Evolutionary conservation across 2,329 filamentous ascomycete species (phyloP), one percentile per base, ranked within the genome.

Genomic region (Stagonosporopsis chrysanthemi): DNA sequence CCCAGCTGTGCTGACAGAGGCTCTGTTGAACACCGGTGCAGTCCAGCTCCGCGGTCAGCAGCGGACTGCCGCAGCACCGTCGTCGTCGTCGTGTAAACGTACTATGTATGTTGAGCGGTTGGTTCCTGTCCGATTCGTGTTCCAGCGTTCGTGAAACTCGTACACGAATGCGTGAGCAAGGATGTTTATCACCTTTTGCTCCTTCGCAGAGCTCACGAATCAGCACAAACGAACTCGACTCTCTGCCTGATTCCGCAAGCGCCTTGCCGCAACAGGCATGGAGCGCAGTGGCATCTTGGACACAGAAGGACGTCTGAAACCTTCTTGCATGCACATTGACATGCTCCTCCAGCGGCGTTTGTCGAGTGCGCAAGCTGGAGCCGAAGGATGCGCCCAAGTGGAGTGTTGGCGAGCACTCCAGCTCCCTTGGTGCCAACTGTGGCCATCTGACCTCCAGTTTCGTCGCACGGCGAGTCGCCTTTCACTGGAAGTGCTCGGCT

Each of bases 161-260:
- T 50, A 65, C 63, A 61, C 52, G 60, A 60, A 56, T 60, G 56
- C 50, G 52, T 42, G 49, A 49, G 52, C 62, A 61, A 62, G 65
- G 66, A 49, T 65, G 47, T 53, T 60, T 57, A 62, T 68, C 67
- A 67, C 63, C 57, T 64, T 51, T 63, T 61, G 60, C 61, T 64
- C 55, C 59, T 60, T 53, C 58, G 40, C 49, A 47, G 52, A 36
- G 47, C 39, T 66, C 55, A 64, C 66, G 63, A 68, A 70, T 69
- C 66, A 66, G 52, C 52, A 44, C 56, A 55, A 59, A 44, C 60
- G 62, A 58, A 12, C 54, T 47, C 45, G 48, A 64, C 55, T 41
- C 52, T 58, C 40, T 52, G 47, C 49, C 42, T 52, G 59, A 38
- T 31, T 60, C 47, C 51, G 45, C 55, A 38, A 39, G 35, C 48